Base-by-base conservation (phyloP, 441 rosid genomes). In the Capsella rubella region DNA sequence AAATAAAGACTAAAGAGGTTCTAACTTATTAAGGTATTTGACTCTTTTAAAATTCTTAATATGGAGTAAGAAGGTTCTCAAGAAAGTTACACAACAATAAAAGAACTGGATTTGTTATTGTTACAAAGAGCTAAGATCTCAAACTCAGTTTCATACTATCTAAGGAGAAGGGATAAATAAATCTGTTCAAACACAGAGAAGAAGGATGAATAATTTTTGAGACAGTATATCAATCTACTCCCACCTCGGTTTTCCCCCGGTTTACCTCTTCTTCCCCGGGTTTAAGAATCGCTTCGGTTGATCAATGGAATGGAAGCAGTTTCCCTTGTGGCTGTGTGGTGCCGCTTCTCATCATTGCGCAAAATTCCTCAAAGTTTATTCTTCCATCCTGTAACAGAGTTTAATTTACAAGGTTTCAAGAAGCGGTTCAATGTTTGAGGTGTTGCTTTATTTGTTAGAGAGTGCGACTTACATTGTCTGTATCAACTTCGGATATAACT, bases 351-450 rank as follows among this genome's bases (percentile, higher is more conserved):
- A 92, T 95, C 98, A 95, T 95, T 9, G 95, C 65, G 61, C 98
- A 87, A 79, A 95, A 95, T 47, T 92, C 99, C 46, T 95, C 92
- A 31, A 90, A 92, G 83, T 89, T 90, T 77, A 95, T 92, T 80
- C 82, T 90, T 64, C 97, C 99, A 75, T 95, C 99, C 99, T 94
- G 79, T 66, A 52, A 60, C 58, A 75, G 1, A 46, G 58, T 37
- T 67, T 37, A 67, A 31, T 21, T 21, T 40, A 77, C 40, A 54
- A 53, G 10, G 11, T 39, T 31, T 40, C 12, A 29, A 28, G 42
- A 61, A 16, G 28, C 25, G 4, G 37, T 61, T 54, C 0, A 27
- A 46, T 58, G 9, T 29, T 39, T 45, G 51, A 11, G 28, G 45
- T 54, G 69, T 34, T 39, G 69, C 86, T 49, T 51, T n/a, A 27